Conservation (phyloP, 257 asterid species). For the Solanum clarkiae region DNA sequence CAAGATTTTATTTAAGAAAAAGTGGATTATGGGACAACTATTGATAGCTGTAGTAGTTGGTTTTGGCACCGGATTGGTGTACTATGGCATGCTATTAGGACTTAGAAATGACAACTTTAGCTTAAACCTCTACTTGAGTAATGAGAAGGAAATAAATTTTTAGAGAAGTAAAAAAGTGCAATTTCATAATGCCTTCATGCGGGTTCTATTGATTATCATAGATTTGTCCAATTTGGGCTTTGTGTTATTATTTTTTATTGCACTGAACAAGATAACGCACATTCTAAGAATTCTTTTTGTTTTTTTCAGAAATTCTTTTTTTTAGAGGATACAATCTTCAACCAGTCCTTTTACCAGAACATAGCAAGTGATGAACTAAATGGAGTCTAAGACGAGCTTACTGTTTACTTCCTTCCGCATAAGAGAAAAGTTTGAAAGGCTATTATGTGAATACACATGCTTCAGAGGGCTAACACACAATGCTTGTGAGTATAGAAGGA, state of each 20-base stretch:
- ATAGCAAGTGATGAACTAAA: no score
- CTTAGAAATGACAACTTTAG: background rate
- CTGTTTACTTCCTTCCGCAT: no score
- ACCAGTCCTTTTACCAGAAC: no score
- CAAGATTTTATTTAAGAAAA: background rate
- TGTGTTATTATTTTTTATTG: background rate
- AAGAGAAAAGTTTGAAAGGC: no score
- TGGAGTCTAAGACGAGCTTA: no score
- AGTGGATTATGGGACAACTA: background rate
- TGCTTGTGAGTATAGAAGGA: no score
- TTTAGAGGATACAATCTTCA: background rate
- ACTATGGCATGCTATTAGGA: constrained; percentile 33
- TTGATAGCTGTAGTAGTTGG: background rate
- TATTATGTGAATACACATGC: no score
- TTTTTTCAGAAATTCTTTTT: no score
- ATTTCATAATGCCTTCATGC: background rate
- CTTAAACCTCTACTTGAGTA: constrained; percentile 19
- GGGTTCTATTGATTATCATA: background rate
- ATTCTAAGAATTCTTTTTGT: background rate
- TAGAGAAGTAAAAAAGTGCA: background rate
- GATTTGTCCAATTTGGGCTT: background rate
- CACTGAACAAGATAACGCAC: background rate
- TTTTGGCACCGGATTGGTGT: constrained; percentile 27
- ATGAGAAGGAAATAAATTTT: background rate
- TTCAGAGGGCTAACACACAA: no score